phyloP scores from a whole-genome alignment of 2,329 filamentous ascomycete species.

The Cercospora nicotianae region DNA sequence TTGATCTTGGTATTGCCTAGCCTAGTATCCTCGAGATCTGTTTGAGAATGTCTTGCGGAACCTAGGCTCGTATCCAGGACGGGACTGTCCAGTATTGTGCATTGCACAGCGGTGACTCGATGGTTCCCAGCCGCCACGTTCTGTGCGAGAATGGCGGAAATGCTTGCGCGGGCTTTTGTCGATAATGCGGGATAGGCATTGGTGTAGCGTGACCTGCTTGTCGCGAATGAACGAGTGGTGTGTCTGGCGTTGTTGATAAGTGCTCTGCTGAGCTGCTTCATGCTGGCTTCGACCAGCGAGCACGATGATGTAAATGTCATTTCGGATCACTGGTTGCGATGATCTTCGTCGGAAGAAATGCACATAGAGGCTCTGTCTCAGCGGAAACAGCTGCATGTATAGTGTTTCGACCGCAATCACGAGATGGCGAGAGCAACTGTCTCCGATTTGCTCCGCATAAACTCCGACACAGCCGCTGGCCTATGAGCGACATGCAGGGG shows the following conservation, averaged over 20 bases:
- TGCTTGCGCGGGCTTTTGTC: not conserved
- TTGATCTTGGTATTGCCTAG: not conserved
- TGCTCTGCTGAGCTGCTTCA: not conserved
- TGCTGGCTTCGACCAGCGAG: not conserved
- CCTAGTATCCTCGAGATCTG: slow-evolving; percentile 9
- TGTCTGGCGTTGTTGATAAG: not conserved
- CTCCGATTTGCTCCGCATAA: not conserved
- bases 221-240: not conserved
- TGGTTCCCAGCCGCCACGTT: slow-evolving; percentile 6
- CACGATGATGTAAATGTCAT: not conserved
- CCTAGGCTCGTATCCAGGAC: not conserved
- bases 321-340: not conserved
- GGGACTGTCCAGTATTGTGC: slow-evolving; percentile 7
- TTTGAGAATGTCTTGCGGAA: not conserved
- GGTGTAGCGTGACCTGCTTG: not conserved
- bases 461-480: not conserved
- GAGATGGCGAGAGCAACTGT: slow-evolving; percentile 5
- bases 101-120: slow-evolving; percentile 9
- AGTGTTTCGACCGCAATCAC: not conserved
- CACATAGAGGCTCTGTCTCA: not conserved
- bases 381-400: not conserved
- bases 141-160: slow-evolving; percentile 5
- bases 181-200: not conserved
- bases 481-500: not conserved
- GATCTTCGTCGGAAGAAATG: not conserved